Evolutionary conservation across 2,329 filamentous ascomycete species (phyloP).

Genomic region (Hypomyces rosellus): DNA sequence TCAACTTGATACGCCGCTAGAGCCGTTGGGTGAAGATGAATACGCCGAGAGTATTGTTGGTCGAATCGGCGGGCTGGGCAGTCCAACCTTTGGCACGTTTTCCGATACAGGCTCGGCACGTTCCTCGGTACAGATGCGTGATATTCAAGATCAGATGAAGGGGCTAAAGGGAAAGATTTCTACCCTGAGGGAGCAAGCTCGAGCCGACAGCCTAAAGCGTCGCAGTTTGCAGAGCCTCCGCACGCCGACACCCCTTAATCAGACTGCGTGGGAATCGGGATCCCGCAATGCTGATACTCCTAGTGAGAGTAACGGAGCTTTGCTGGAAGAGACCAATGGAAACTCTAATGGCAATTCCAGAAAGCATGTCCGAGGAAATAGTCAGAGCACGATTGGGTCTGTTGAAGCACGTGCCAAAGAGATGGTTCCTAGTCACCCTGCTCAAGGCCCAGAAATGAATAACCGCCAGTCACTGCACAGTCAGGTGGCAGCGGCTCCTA

Average conservation of each 20-base stretch:
- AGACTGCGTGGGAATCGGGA: conserved; percentile 42
- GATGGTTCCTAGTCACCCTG: no score
- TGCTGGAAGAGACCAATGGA: background rate
- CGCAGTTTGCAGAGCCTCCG: conserved; percentile 70
- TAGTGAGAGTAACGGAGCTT: conserved; percentile 13
- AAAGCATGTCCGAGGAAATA: background rate
- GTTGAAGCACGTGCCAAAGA: background rate
- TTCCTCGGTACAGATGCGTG: conserved; percentile 68
- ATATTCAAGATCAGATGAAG: conserved; percentile 76
- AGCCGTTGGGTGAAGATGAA: conserved; percentile 48
- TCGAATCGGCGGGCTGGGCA: conserved; percentile 33
- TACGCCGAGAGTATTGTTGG: conserved; percentile 26
- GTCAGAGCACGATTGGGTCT: background rate
- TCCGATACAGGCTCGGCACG: conserved; percentile 50
- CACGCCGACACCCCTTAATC: conserved; percentile 72
- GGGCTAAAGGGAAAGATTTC: conserved; percentile 82
- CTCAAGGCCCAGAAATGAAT: no score
- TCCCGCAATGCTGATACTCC: conserved; percentile 15
- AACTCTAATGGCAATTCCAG: background rate
- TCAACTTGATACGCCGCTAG: conserved; percentile 39
- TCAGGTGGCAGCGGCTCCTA: no score
- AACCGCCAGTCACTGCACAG: no score
- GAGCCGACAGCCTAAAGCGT: conserved; percentile 71
- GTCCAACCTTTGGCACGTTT: conserved; percentile 38
- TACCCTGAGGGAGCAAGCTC: conserved; percentile 67